Evolutionary conservation across 768 basidiomycete genomes (phyloP), one percentile per base, ranked within the genome.

Genomic region (Mycena venus): DNA sequence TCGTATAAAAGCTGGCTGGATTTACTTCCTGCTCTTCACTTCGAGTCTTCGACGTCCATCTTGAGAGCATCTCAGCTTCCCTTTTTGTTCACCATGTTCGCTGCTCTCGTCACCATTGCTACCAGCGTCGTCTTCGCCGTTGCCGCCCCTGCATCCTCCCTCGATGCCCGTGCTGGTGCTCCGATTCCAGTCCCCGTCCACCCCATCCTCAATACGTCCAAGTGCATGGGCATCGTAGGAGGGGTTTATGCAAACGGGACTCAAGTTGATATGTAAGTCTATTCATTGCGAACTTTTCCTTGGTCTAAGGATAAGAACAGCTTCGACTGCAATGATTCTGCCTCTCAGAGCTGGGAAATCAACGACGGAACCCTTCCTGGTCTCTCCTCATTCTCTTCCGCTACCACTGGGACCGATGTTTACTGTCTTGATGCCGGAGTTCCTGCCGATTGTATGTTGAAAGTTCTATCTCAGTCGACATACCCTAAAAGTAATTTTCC

Each of bases 171-270:
- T 62, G 61, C 61, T 62, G 61, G 61, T 62, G 61, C 61, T 62
- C 61, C 61, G 61, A 62, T 62, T 62, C 61, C 61, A 47, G 42
- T 62, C 61, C 61, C 61, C 61, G 42, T 62, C 61, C 61, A 47
- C 61, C 61, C 61, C 61, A 62, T 62, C 61, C 61, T 62, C 42
- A 47, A 62, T 42, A 62, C 61, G 61, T 62, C 61, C 61, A 62
- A 62, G 42, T 62, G 61, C 61, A 62, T 62, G 61, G 61, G 61
- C 61, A 62, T 62, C 61, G 61, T 62, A 62, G 61, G 61, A 62
- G 61, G 61, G 40, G 42, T 62, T 62, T 62, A 62, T 62, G 61
- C 61, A 62, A 62, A 62, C 42, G 61, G 61, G 23, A 62, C 61
- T 62, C 61, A 62, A 62, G 61, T 62, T 42, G 40, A 62, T 62